These are phyloP conservation scores for Ascochyta lentis DNA, from an alignment of 2,329 filamentous ascomycete species.

Conservation along the genomic window DNA sequence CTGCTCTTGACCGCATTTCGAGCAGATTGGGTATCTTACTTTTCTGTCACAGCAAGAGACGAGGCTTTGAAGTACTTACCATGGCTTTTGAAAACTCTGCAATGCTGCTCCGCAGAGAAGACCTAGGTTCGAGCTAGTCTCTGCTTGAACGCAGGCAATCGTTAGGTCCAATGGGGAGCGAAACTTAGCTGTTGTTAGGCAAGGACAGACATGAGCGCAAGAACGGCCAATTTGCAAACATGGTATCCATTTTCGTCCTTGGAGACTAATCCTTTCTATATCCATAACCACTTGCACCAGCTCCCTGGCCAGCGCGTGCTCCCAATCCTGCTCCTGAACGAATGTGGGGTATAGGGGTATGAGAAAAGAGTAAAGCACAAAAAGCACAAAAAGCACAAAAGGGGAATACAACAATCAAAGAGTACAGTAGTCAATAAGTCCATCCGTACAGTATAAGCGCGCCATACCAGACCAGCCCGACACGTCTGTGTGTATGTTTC, in stretches of 20 bases:
- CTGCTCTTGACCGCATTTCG: too few relatives aligned
- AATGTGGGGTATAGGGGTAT: slow-evolving; percentile 24
- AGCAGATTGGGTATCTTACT: too few relatives aligned
- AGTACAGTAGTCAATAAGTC: slow-evolving; percentile 15
- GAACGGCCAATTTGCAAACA: slow-evolving; percentile 2
- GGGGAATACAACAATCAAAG: slow-evolving; percentile 19
- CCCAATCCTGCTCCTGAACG: slow-evolving; percentile 24
- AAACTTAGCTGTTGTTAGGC: background rate
- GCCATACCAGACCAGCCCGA: slow-evolving; percentile 8
- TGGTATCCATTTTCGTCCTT: slow-evolving; percentile 45
- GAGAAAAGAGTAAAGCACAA: slow-evolving; percentile 10
- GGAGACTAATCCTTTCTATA: slow-evolving; percentile 47
- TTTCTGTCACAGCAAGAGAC: too few relatives aligned
- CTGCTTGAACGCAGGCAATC: background rate
- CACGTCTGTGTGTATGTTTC: slow-evolving; percentile 20
- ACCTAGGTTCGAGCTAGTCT: too few relatives aligned
- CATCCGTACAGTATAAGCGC: slow-evolving; percentile 13
- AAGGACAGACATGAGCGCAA: background rate
- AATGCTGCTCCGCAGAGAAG: too few relatives aligned
- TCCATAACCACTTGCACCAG: slow-evolving; percentile 25
- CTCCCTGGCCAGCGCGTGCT: slow-evolving; percentile 23
- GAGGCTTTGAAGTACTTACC: too few relatives aligned
- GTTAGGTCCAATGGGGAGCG: background rate
- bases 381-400: slow-evolving; percentile 4
- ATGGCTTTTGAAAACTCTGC: too few relatives aligned